Base-by-base conservation (phyloP, 2,329 filamentous ascomycete genomes). In the Aspergillus fijiensis region DNA sequence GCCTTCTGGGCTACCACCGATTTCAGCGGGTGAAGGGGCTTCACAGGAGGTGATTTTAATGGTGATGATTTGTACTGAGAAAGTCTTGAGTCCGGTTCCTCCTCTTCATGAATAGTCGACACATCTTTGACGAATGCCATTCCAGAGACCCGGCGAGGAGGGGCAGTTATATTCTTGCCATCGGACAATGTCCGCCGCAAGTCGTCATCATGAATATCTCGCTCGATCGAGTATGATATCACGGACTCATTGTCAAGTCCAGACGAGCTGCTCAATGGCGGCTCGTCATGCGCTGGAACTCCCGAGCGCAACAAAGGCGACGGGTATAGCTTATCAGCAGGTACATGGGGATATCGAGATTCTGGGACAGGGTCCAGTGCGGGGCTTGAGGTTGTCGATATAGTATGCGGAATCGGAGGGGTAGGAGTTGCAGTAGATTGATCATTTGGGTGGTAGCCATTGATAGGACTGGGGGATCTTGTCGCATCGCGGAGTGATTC, bases 131-230 rank as follows among this genome's bases (percentile, higher is more conserved):
- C 57, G 45, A 71, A 71, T 14, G 70, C 66, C n/a, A 73, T 60
- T 0, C 72, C 72, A 2, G 71, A 74, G 45, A 72, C 63, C 3
- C 75, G 72, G 51, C 74, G 72, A 49, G 75, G 75, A 0, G 74
- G 74, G 6, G 71, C 71, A 11, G 69, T 72, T 23, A 77, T 76
- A 47, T 73, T 76, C 50, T 64, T 66, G 1, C 73, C 72, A 51
- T 65, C 65, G 21, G 70, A 67, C 29, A 69, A 67, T n/a, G 71
- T 73, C 42, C 74, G 69, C 64, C 73, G 72, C 10, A 77, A 51
- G 27, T 74, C 63, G 58, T 76, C 74, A 11, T 72, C 68, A 33
- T 77, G 70, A 48, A 77, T 66, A 49, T 75, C 70, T 19, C 75
- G 72, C 39, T 77, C 75, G 14, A 77, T 57, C 19, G 63, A 66